Base-by-base conservation (phyloP, 2,329 filamentous ascomycete genomes). In the Talaromyces marneffei region DNA sequence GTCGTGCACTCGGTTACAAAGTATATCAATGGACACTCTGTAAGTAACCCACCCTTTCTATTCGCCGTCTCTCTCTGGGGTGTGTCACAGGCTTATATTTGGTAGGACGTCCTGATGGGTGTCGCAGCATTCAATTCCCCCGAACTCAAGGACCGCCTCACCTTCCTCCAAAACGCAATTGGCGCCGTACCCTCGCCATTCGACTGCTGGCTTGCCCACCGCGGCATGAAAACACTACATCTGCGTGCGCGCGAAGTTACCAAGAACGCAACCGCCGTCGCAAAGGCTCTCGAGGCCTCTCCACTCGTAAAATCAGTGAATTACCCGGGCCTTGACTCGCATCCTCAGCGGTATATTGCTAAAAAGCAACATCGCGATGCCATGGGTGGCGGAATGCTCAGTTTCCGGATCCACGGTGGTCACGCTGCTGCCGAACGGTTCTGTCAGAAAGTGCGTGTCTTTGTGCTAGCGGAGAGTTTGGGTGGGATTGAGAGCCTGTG, bases 1-100 rank as follows among this genome's bases (percentile, higher is more conserved):
- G 93, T 97, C 67, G 89, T 97, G 46, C 93, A 97, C 83, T 92
- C 88, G 60, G 94, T 99, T 60, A 99, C 94, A 48, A 99, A 99
- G 80, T 99, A 97, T 80, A 97, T 99, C 80, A 97, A 97, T 76
- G 94, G 94, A 56, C 94, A 99, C 80, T 86, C 83, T 1, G 78
- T 80, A 72, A 59, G 76, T n/a, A n/a, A n/a, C 66, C 55, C 18
- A 9, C 12, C 3, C 6, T 25, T 25, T 2, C 48, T 10, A 9
- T 8, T n/a, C 39, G 5, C 39, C 39, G 39, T 7, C 8, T n/a
- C 18, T 4, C 20, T 8, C 20, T 25, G 2, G 31, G n/a, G n/a
- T 29, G n/a, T n/a, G 8, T 39, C 10, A 18, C 7, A 55, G 67
- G 55, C 67, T 59, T 48, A 52, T 42, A 9, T 10, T 14, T 39